Conservation (phyloP, 1,284 basidiomycete species). For the Fomitopsis schrenkii region DNA sequence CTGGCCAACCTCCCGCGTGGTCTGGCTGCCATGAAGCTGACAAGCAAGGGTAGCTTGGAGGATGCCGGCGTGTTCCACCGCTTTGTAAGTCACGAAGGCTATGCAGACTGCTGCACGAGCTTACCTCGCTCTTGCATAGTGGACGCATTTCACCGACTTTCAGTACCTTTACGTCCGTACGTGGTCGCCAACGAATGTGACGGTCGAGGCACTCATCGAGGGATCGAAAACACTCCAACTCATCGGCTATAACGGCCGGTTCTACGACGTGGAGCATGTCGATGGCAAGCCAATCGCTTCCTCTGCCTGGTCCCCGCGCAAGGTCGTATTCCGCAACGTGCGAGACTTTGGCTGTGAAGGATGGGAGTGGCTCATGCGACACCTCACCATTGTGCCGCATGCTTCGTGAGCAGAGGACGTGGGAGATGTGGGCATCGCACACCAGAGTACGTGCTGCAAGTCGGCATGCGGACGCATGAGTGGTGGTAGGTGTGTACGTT, state of each 20-base stretch:
- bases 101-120: not conserved
- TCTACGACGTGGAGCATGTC: not conserved
- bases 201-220: not conserved
- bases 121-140: not conserved
- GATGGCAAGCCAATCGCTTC: not conserved
- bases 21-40: not conserved
- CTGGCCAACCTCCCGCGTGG: not conserved
- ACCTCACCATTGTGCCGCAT: not conserved
- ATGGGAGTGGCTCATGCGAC: slow-evolving; percentile 1
- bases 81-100: not conserved
- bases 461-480: not conserved
- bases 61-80: not conserved
- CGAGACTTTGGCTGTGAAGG: not conserved
- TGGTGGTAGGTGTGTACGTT: not conserved
- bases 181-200: not conserved
- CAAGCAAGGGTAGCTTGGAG: not conserved
- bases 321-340: not conserved
- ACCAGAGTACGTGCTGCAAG: not conserved
- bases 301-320: not conserved
- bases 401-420: not conserved
- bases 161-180: not conserved
- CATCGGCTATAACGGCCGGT: not conserved
- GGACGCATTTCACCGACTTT: not conserved
- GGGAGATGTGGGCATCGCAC: not conserved
- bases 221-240: not conserved